phyloP scores from a whole-genome alignment of 2,329 filamentous ascomycete species.

The Chaetomium globosum region DNA sequence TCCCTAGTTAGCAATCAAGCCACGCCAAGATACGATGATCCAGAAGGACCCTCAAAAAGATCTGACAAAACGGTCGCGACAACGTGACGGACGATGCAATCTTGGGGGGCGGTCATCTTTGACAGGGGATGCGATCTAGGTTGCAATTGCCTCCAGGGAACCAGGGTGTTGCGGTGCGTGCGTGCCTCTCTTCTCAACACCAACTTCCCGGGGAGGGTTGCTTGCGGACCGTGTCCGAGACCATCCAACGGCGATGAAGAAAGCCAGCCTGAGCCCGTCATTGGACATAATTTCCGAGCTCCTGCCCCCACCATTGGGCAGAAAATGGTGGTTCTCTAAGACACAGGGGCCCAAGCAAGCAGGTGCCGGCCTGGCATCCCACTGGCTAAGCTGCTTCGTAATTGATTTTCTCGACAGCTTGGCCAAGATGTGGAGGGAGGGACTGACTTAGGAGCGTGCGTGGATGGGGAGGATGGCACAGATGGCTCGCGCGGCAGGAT shows the following conservation, averaged over 20 bases:
- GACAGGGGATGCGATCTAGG: slow-evolving; percentile 15
- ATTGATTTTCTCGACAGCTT: slow-evolving; percentile 37
- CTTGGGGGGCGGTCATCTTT: not conserved
- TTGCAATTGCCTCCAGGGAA: not conserved
- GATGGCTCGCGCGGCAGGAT: slow-evolving; percentile 1
- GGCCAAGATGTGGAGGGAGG: slow-evolving; percentile 4
- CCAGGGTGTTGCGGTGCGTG: slow-evolving; percentile 4
- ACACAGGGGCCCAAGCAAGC: slow-evolving; percentile 47
- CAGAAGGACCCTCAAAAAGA: slow-evolving; percentile 2
- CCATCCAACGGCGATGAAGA: slow-evolving; percentile 30
- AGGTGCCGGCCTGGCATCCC: slow-evolving; percentile 48
- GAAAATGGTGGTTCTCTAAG: slow-evolving; percentile 40
- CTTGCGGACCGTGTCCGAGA: slow-evolving; percentile 8
- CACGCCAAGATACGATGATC: slow-evolving; percentile 5
- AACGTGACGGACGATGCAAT: not conserved
- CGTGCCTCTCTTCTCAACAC: not conserved
- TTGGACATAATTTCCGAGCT: slow-evolving; percentile 46
- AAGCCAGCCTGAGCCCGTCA: slow-evolving; percentile 36
- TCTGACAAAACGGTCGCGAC: not conserved
- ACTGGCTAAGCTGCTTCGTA: slow-evolving; percentile 46
- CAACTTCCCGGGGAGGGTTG: not conserved
- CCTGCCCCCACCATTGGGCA: slow-evolving; percentile 46
- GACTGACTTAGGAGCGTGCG: not conserved
- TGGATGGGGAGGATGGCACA: not conserved
- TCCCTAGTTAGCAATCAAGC: not conserved